phyloP scores from a whole-genome alignment of 345 rosid genomes.

The Zanthoxylum bungeanum region DNA sequence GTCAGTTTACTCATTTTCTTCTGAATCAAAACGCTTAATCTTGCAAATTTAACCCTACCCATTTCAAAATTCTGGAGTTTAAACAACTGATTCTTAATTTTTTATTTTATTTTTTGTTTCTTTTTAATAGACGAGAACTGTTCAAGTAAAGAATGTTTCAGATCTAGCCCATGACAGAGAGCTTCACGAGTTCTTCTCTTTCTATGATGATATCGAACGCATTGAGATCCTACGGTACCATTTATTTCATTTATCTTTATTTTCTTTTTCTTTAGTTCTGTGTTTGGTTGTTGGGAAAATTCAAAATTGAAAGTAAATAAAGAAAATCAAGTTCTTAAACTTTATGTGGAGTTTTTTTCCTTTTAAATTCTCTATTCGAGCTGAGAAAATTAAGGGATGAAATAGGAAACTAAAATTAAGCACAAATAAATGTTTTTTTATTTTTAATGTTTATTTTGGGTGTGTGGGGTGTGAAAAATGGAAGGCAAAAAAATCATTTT shows the following conservation, averaged over 20 bases:
- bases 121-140: constrained; percentile 75
- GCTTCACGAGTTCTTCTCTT: constrained; percentile 97
- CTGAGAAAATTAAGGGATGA: background rate
- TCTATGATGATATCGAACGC: constrained; percentile 83
- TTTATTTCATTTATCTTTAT: background rate
- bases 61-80: background rate
- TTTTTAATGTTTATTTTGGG: background rate
- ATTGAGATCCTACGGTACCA: constrained; percentile 57
- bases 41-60: background rate
- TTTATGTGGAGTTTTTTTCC: background rate
- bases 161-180: constrained; percentile 98
- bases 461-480: background rate
- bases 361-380: background rate
- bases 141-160: constrained; percentile 73
- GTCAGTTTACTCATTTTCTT: background rate
- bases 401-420: background rate
- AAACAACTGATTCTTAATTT: background rate
- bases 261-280: background rate
- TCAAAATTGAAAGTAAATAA: background rate
- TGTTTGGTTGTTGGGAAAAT: constrained; percentile 26
- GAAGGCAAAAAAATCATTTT: too few species aligned
- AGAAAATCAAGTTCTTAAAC: too few species aligned
- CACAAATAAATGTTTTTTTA: background rate
- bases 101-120: background rate
- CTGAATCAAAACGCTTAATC: background rate